Conservation (phyloP, 495 filamentous ascomycete genomes). For the Annulohypoxylon stygium region DNA sequence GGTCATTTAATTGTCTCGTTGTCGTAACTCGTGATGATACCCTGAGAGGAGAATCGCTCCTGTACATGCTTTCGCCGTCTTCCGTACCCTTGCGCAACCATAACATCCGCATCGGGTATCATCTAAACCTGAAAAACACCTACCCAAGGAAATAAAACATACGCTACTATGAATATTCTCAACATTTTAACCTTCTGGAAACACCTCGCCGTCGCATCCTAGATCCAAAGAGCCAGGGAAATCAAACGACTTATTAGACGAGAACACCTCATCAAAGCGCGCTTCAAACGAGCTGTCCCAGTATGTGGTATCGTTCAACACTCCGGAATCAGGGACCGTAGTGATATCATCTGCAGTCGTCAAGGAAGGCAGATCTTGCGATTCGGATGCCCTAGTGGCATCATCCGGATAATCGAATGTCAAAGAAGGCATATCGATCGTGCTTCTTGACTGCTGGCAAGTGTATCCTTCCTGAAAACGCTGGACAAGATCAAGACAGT, state of each 20-base stretch:
- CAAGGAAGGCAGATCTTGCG: slow-evolving; percentile 11
- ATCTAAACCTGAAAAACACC: not conserved
- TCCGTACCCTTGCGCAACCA: not conserved
- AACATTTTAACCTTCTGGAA: slow-evolving; percentile 7
- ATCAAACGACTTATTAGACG: not conserved
- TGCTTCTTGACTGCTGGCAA: not conserved
- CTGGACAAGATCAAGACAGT: slow-evolving; percentile 15
- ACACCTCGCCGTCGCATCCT: not conserved
- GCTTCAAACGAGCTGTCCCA: slow-evolving; percentile 13
- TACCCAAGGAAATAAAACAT: not conserved
- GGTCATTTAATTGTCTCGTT: not conserved
- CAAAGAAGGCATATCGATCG: not conserved
- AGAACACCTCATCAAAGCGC: slow-evolving; percentile 15
- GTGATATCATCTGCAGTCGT: not conserved
- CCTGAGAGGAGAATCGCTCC: slow-evolving; percentile 2
- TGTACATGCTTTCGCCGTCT: not conserved
- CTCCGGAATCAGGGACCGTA: not conserved
- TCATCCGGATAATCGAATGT: slow-evolving; percentile 7
- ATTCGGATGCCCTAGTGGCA: not conserved
- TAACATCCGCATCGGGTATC: not conserved
- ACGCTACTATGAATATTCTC: not conserved
- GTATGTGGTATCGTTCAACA: not conserved
- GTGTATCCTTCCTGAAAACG: slow-evolving; percentile 3
- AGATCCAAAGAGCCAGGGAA: not conserved
- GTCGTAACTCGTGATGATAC: slow-evolving; percentile 22